Base-by-base conservation (phyloP, 371 early-diverging fungal species). In the Mucor circinelloides region DNA sequence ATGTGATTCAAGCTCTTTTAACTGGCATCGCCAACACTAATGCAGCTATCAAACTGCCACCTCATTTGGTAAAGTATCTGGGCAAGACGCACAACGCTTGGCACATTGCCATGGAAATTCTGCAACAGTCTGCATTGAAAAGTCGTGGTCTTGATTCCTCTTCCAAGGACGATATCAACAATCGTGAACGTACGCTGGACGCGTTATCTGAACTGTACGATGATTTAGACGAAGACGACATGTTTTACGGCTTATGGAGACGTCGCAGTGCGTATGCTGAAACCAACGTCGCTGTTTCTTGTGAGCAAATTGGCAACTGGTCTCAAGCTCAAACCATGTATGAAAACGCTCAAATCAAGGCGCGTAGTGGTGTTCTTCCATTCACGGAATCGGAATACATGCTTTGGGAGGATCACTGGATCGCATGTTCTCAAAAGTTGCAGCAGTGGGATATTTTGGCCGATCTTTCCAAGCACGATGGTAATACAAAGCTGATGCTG, bases 381-480 rank as follows among this genome's bases (percentile, higher is more conserved):
- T 98, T 96, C 69, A 89, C 94, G 27, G 99, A 99, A 75, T 87
- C 96, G 0, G 99, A 99, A 74, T 98, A 97, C 73, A 86, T 87
- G 52, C 80, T 99, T 15, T 99, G 99, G 99, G 98, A 99, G 80
- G 93, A 97, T 59, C 96, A 95, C 67, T 99, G 99, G 95, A 87
- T 98, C 19, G 75, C 78, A 9, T 95, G 97, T 66, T 92, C 99
- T 0, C 89, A 96, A 73, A 90, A 94, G 48, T 78, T 99, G 30
- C 99, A 99, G 79, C 97, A 97, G 75, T 99, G 99, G 99, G 99
- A 99, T 68, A 89, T 99, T 59, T 81, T 99, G 59, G 82, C 88
- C 1, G 99, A 99, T 52, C 85, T 99, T 13, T 94, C 97, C 9
- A 93, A 94, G 73, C 92, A 94, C 59, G 98, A 98, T 57, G 85